Base-by-base conservation (phyloP, 345 rosid genomes). In the Balakata baccata region DNA sequence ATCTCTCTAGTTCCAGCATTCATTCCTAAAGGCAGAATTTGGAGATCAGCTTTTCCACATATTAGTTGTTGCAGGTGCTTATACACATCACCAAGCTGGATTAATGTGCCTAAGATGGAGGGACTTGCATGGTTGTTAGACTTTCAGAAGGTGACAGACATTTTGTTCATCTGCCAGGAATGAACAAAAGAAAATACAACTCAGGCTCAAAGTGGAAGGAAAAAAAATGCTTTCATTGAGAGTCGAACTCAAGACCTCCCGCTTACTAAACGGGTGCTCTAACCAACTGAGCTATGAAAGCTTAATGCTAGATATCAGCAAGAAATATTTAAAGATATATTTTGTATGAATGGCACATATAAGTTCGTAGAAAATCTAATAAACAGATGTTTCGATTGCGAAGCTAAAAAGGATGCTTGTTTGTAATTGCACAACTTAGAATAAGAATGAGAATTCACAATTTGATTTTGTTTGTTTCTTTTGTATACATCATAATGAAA, bases 271-370 rank as follows among this genome's bases (percentile, higher is more conserved):
- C 93, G 86, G 91, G 90, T 89, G 96, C 92, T 89, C 96, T 93
- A 93, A 93, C 94, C 96, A 88, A 85, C 94, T 93, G 93, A 91
- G 94, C 96, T 90, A 95, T 86, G 86, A 93, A 86, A 91, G 96
- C 96, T 29, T 29, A 29, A 29, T 29, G 34, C 34, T 29, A 2
- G 34, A 29, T 29, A 29, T 29, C 34, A 29, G 34, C 34, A 29
- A 29, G 34, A 29, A 29, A 29, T 2, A 1, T 29, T 29, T 29
- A 29, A 29, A 29, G 34, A 1, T 29, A 29, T 29, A 1, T 29
- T 29, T 29, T 29, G 34, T n/a, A n/a, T n/a, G n/a, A n/a, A n/a
- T n/a, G n/a, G n/a, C n/a, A n/a, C n/a, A n/a, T n/a, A n/a, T n/a
- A n/a, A n/a, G 34, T 29, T 29, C 34, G 2, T 29, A 29, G 34